phyloP scores from a whole-genome alignment of 108 stramenopile species.

The Nitzschia sp. region DNA sequence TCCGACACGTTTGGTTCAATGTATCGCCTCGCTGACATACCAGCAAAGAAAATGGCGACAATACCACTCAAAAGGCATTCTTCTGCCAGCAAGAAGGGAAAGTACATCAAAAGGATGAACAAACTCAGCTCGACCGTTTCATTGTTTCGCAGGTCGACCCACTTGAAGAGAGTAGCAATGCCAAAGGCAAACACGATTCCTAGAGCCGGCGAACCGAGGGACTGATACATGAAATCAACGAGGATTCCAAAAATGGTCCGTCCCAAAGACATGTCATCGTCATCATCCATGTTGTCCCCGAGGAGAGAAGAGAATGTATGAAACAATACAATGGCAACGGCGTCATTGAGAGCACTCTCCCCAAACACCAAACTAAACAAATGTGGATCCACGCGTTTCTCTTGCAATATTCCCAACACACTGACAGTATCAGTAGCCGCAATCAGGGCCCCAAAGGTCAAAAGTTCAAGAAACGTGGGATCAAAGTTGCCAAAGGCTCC shows the following conservation, averaged over 20 bases:
- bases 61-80: slow-evolving; percentile 67
- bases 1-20: slow-evolving; percentile 55
- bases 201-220: slow-evolving; percentile 53
- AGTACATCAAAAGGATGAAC: slow-evolving; percentile 64
- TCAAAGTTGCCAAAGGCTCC: slow-evolving; percentile 40
- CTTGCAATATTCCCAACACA: slow-evolving; percentile 65
- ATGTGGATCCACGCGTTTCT: slow-evolving; percentile 67
- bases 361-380: slow-evolving; percentile 86
- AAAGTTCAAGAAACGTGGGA: slow-evolving; percentile 54
- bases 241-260: slow-evolving; percentile 22
- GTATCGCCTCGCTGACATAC: slow-evolving; percentile 59
- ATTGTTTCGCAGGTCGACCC: slow-evolving; percentile 39
- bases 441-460: slow-evolving; percentile 77
- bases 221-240: slow-evolving; percentile 52
- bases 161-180: slow-evolving; percentile 59
- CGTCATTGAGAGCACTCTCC: slow-evolving; percentile 84
- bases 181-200: slow-evolving; percentile 54
- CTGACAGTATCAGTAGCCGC: slow-evolving; percentile 83
- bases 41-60: slow-evolving; percentile 83
- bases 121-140: slow-evolving; percentile 54
- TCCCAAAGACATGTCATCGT: slow-evolving; percentile 19
- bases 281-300: slow-evolving; percentile 6
- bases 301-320: slow-evolving; percentile 38
- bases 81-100: slow-evolving; percentile 71
- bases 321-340: slow-evolving; percentile 78